phyloP scores from a whole-genome alignment of 257 asterid genomes.

The Capsicum baccatum region DNA sequence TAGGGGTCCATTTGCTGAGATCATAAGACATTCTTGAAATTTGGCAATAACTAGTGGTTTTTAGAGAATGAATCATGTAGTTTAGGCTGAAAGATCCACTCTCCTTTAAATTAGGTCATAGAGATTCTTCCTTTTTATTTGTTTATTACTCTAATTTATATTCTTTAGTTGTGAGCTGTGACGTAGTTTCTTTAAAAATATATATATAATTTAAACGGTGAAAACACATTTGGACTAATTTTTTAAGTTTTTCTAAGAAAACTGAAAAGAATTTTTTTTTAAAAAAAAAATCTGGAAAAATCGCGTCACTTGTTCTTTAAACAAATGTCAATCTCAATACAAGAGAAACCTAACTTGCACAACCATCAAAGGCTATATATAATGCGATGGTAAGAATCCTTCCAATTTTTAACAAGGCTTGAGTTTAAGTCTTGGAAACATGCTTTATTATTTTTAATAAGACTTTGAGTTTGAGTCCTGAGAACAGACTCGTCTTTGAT shows the following conservation, averaged over 20 bases:
- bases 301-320: background rate
- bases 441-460: background rate
- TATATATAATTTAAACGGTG: background rate
- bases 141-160: background rate
- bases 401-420: background rate
- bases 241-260: background rate
- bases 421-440: fast-evolving
- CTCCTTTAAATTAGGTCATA: background rate
- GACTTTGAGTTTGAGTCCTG: background rate
- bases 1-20: constrained; percentile 35
- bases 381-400: fast-evolving
- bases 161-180: background rate
- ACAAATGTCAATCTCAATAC: background rate
- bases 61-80: background rate
- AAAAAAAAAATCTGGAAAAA: background rate
- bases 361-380: background rate
- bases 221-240: background rate
- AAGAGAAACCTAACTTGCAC: background rate
- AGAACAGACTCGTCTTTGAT: background rate
- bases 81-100: background rate
- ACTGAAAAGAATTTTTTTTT: background rate
- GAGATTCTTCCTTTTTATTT: background rate
- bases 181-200: background rate
- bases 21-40: constrained; percentile 28
- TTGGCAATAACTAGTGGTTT: background rate